A percentile compares a stretch with the other conserved stretches of the same genome.
Conservation (phyloP, 495 filamentous ascomycete species). For the Penicillium coffeae region DNA sequence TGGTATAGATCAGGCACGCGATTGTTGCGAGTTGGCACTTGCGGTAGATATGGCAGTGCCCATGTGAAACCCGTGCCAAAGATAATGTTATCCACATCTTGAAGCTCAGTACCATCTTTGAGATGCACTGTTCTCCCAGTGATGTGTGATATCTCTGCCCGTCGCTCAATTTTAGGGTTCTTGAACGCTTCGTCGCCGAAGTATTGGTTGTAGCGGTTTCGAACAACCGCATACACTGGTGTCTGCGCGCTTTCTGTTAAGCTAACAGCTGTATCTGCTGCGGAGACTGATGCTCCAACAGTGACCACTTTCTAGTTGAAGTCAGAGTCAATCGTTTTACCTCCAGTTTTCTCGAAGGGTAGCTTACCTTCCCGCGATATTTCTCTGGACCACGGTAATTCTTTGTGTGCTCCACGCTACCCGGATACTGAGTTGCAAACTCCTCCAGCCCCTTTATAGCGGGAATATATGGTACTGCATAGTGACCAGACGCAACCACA, state of each 20-base stretch:
- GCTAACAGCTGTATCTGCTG: conserved; percentile 38
- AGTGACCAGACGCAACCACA: conserved; percentile 78
- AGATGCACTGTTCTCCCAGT: conserved; percentile 40
- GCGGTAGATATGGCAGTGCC: conserved; percentile 52
- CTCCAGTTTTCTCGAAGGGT: too few species aligned
- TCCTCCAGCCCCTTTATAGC: conserved; percentile 44
- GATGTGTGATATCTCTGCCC: conserved; percentile 45
- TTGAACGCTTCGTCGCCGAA: conserved; percentile 51
- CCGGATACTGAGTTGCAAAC: conserved; percentile 30
- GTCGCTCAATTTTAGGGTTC: conserved; percentile 43
- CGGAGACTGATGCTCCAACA: conserved; percentile 43
- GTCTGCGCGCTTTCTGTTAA: conserved; percentile 28
- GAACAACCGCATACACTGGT: conserved; percentile 37
- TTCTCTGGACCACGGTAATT: conserved; percentile 35
- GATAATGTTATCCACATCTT: conserved; percentile 53
- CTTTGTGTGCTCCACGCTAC: conserved; percentile 37
- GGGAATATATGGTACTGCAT: conserved; percentile 68
- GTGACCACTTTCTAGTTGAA: conserved; percentile 35
- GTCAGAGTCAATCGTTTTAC: not conserved
- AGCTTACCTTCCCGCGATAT: conserved; percentile 35
- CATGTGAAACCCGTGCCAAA: conserved; percentile 57
- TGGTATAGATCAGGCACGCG: conserved; percentile 53
- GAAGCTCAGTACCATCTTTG: conserved; percentile 42
- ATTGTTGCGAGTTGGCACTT: conserved; percentile 48
- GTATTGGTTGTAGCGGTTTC: conserved; percentile 45